phyloP scores from a whole-genome alignment of 2,329 filamentous ascomycete species.

The Xylaria sp. region DNA sequence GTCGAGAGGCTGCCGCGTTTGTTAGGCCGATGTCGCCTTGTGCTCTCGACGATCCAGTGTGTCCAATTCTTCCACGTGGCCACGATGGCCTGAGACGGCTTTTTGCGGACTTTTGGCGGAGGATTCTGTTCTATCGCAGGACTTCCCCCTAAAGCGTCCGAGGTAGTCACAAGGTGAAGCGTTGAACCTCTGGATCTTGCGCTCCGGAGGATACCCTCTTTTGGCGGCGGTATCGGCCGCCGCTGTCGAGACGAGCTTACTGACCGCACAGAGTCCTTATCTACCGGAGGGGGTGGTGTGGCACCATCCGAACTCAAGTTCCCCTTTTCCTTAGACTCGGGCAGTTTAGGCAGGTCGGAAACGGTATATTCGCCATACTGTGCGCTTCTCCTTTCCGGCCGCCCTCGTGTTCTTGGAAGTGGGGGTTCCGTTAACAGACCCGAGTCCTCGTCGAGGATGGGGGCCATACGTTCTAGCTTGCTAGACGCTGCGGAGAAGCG shows the following conservation, averaged over 20 bases:
- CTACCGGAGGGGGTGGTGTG: conserved; percentile 70
- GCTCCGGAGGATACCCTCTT: conserved; percentile 71
- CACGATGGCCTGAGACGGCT: conserved; percentile 61
- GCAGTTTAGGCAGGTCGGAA: conserved; percentile 76
- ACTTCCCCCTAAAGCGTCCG: conserved; percentile 50
- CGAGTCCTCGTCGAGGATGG: conserved; percentile 72
- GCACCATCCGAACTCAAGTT: conserved; percentile 48
- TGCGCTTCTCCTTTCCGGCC: conserved; percentile 75
- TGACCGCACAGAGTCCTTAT: conserved; percentile 77
- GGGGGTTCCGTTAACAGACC: conserved; percentile 48
- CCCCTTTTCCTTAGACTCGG: conserved; percentile 59
- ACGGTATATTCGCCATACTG: conserved; percentile 65
- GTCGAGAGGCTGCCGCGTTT: conserved; percentile 60
- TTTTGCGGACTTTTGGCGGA: conserved; percentile 55
- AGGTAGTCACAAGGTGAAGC: conserved; percentile 78
- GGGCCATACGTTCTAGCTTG: conserved; percentile 78
- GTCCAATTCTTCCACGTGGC: conserved; percentile 67
- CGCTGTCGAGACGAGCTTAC: conserved; percentile 77
- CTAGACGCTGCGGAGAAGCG: conserved; percentile 89
- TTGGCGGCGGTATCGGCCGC: conserved; percentile 79
- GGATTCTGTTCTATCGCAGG: conserved; percentile 30
- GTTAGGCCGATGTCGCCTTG: conserved; percentile 53
- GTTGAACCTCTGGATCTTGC: conserved; percentile 80
- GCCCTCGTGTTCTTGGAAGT: conserved; percentile 71
- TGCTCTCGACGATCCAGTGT: conserved; percentile 64